Percentiles rank a stretch among this genome's conserved stretches.
Conservation (phyloP, 805 yeast genomes). For the Myxozyma geophila region DNA sequence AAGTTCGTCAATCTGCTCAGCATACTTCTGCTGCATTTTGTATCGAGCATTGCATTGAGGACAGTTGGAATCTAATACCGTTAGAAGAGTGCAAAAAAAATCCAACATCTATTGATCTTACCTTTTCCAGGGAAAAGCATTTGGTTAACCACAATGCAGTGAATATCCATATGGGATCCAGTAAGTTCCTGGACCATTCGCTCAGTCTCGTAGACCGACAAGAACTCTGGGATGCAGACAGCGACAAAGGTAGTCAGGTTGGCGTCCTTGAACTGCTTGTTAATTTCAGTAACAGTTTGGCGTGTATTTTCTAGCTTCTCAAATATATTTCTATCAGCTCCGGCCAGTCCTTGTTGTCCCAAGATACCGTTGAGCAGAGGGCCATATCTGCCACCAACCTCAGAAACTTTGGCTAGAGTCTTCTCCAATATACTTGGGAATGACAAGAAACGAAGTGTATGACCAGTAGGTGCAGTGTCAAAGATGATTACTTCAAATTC, state of each 20-base stretch:
- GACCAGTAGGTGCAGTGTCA: conserved; percentile 99
- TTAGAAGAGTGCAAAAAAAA: too few species aligned
- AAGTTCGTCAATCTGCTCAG: conserved; percentile 92
- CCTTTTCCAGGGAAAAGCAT: conserved; percentile 77
- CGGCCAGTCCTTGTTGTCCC: conserved; percentile 59
- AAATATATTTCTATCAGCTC: conserved; percentile 67
- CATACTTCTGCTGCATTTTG: conserved; percentile 93
- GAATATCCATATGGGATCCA: conserved; percentile 94
- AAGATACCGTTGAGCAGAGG: conserved; percentile 73
- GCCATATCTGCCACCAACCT: conserved; percentile 83
- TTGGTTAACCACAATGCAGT: conserved; percentile 94
- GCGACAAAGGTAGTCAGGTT: conserved; percentile 91
- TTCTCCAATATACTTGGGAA: conserved; percentile 91
- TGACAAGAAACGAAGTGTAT: conserved; percentile 91
- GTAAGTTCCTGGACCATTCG: conserved; percentile 96
- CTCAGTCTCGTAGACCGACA: conserved; percentile 95
- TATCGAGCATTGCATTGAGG: conserved; percentile 90
- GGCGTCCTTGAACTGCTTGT: conserved; percentile 93
- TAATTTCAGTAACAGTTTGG: conserved; percentile 80
- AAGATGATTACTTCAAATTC: conserved; percentile 87
- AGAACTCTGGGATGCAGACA: conserved; percentile 96
- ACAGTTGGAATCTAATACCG: conserved; percentile 58
- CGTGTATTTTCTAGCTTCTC: conserved; percentile 80
- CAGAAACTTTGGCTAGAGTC: conserved; percentile 83
- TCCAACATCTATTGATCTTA: not conserved